phyloP scores from a whole-genome alignment of 192 early-diverging fungal species.

The Funneliformis mosseae region DNA sequence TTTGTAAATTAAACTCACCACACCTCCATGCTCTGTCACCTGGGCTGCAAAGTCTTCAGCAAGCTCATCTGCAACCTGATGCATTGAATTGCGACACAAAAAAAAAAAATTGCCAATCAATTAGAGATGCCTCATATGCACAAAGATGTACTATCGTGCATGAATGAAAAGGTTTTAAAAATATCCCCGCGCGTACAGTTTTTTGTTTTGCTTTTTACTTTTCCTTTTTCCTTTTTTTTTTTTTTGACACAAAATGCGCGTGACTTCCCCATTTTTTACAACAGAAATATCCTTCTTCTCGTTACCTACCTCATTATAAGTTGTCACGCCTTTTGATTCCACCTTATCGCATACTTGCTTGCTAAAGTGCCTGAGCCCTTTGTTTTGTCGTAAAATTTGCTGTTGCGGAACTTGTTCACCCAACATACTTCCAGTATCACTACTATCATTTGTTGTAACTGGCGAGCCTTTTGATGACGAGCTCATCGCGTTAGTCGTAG shows the following conservation, averaged over 20 bases:
- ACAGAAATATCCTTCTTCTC: no score
- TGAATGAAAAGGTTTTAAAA: not conserved
- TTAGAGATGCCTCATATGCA: conserved; percentile 13
- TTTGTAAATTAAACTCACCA: not conserved
- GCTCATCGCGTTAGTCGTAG: not conserved
- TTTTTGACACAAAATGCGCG: not conserved
- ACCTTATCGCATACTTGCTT: conserved; percentile 66
- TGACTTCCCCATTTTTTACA: not conserved
- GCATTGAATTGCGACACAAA: conserved; percentile 2
- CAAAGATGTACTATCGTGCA: not conserved
- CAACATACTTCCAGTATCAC: conserved; percentile 25
- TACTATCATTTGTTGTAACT: conserved; percentile 15
- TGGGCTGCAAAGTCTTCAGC: conserved; percentile 43
- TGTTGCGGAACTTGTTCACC: conserved; percentile 23
- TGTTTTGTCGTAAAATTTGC: conserved; percentile 42
- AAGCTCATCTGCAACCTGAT: conserved; percentile 59
- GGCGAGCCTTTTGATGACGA: conserved; percentile 16
- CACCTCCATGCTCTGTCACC: conserved; percentile 3
- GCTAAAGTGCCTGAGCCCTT: conserved; percentile 65
- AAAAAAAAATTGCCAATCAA: conserved; percentile 33
- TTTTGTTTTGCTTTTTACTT: not conserved
- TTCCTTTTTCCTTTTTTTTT: not conserved
- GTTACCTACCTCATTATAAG: conserved; percentile 58
- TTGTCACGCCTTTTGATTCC: conserved; percentile 56
- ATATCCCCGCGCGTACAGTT: not conserved